phyloP scores from a whole-genome alignment of 768 basidiomycete species.

The Hygrophoropsis aurantiaca region DNA sequence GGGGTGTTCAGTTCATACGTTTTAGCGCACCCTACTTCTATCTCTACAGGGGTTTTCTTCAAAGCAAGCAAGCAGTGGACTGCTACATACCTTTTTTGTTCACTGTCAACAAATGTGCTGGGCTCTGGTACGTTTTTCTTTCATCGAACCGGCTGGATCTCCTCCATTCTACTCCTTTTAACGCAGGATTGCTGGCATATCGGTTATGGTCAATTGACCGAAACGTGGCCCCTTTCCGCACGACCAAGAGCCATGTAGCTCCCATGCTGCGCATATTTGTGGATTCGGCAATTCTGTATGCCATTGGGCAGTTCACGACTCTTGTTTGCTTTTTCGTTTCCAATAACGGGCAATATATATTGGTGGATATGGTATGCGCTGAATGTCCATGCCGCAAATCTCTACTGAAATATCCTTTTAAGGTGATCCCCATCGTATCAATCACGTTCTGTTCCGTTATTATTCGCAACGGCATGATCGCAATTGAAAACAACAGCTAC shows the following conservation, averaged over 20 bases:
- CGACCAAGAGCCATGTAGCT: not conserved
- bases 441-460: constrained; percentile 8
- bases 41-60: not conserved
- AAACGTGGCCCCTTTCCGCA: not conserved
- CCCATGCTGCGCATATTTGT: constrained; percentile 3
- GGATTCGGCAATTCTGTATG: constrained; percentile 6
- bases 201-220: constrained; percentile 5
- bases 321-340: not conserved
- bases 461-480: constrained; percentile 3
- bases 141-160: too few species aligned
- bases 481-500: not conserved
- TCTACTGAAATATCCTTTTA: too few species aligned
- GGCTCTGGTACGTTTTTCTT: constrained; percentile 4
- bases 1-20: constrained; percentile 1
- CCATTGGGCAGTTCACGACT: not conserved
- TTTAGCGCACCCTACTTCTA: constrained; percentile 1
- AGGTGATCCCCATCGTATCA: constrained; percentile 8
- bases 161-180: too few species aligned
- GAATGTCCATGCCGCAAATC: too few species aligned
- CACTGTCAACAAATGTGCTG: constrained; percentile 7
- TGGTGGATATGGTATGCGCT: constrained; percentile 2
- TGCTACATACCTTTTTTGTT: not conserved
- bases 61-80: constrained; percentile 1
- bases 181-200: constrained; percentile 5
- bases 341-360: constrained; percentile 3